Evolutionary conservation across 2,329 filamentous ascomycete species (phyloP).

Genomic region (Xylaria sp.): DNA sequence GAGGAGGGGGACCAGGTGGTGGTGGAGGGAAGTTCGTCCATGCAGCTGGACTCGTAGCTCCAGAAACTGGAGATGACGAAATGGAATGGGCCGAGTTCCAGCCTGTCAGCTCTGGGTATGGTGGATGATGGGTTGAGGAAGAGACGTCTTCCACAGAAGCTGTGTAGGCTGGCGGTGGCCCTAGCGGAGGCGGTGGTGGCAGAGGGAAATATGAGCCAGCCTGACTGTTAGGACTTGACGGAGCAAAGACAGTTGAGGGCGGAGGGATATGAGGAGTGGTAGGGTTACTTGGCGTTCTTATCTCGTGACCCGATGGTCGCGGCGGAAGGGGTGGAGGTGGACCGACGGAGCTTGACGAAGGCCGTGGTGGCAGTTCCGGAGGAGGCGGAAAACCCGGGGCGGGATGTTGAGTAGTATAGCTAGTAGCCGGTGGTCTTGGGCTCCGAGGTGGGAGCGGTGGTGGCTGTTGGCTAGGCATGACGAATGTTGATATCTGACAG

Average conservation of each 20-base stretch:
- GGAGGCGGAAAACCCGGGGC: slow-evolving; percentile 31
- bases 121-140: slow-evolving; percentile 4
- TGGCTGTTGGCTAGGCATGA: slow-evolving; percentile 32
- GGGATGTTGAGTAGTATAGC: slow-evolving; percentile 9
- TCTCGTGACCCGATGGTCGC: slow-evolving; percentile 36
- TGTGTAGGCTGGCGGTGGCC: slow-evolving; percentile 28
- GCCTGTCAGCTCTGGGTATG: background rate
- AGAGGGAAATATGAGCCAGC: slow-evolving; percentile 29
- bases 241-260: slow-evolving; percentile 12
- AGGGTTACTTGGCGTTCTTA: slow-evolving; percentile 6
- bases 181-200: slow-evolving; percentile 36
- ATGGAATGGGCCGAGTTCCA: background rate
- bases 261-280: background rate
- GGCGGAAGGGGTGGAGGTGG: slow-evolving; percentile 38
- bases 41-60: slow-evolving; percentile 12
- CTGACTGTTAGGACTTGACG: slow-evolving; percentile 24
- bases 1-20: slow-evolving; percentile 33
- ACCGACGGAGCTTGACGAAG: slow-evolving; percentile 12
- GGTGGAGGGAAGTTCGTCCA: slow-evolving; percentile 33
- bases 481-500: background rate
- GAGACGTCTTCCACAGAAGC: slow-evolving; percentile 2
- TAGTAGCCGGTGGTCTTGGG: slow-evolving; percentile 31
- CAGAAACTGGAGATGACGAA: background rate
- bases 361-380: slow-evolving; percentile 27
- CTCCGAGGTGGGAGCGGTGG: slow-evolving; percentile 40